Evolutionary conservation across 75 land plant genomes (phyloP), one percentile per base, ranked within the genome.

Genomic region (Sequoiadendron giganteum): DNA sequence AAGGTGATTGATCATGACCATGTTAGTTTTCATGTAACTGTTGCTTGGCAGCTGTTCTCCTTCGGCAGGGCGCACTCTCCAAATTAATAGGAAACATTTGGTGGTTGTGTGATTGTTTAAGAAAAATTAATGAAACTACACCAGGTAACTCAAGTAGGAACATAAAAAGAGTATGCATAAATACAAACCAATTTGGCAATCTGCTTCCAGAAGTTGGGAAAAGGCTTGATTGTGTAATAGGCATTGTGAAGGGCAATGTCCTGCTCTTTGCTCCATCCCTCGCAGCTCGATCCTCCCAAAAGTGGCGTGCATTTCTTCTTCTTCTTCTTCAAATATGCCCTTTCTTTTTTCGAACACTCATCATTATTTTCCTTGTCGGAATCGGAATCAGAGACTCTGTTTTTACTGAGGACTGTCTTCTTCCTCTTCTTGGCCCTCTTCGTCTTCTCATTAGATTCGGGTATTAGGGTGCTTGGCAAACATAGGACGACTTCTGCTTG

Each of bases 261-360:
- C 88, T 88, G 88, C 65, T 84, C 88, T 87, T 88, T 15, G 36
- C 52, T 88, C 88, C 88, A 88, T 45, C 87, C 88, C 28, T 76
- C n/a, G 43, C 32, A 70, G 30, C 83, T 45, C 21, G 49, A 25
- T 45, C 49, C 83, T 81, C 83, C 83, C 83, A 45, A 28, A 25
- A 81, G 83, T 30, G 48, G 21, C 48, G 6, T 2, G 45, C 87
- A 30, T 11, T n/a, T n/a, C n/a, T n/a, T 77, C 38, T 76, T 68
- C 25, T 36, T 30, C 72, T 32, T 85, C 77, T 25, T 81, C 25
- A 8, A 6, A 39, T 8, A 3, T 45, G 47, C 40, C 45, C 28
- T 40, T 8, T 30, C 47, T 21, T 8, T 10, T 25, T 42, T 21
- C 28, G 18, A 21, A 42, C 48, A 42, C 48, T 28, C n/a, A 11